These are phyloP conservation scores for Oenanthe javanica DNA, from an alignment of 140 eudicot species.

Conservation along the genomic window DNA sequence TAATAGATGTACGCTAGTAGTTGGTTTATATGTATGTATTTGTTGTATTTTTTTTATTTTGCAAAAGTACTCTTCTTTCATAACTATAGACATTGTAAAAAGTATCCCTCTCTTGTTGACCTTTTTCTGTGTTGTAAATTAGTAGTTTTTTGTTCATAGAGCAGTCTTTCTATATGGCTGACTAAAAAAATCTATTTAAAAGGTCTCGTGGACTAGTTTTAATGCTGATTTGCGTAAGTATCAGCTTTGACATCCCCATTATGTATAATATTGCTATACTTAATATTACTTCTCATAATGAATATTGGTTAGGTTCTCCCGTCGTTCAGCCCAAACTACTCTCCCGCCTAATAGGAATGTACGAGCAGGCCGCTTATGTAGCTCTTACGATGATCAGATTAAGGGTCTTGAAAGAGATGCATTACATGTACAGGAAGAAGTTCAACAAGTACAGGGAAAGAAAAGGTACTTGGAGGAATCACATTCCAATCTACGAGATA, in stretches of 20 bases:
- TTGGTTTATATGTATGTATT: not conserved
- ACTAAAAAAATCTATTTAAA: too few species aligned
- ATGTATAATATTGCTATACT: not conserved
- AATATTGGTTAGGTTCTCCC: slow-evolving; percentile 56
- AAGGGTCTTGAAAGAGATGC: slow-evolving; percentile 48
- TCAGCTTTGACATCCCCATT: not conserved
- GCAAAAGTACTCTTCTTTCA: too few species aligned
- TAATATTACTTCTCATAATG: not conserved
- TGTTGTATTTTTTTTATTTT: not conserved
- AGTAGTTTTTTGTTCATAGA: not conserved
- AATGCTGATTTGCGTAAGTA: not conserved
- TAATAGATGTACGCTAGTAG: not conserved
- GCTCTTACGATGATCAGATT: slow-evolving; percentile 75
- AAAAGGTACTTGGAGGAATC: slow-evolving; percentile 53
- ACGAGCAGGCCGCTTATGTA: slow-evolving; percentile 68
- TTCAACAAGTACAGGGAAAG: slow-evolving; percentile 35
- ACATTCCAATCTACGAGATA: slow-evolving; percentile 26
- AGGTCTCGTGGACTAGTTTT: not conserved
- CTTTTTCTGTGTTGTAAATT: not conserved
- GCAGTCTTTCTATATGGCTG: not conserved
- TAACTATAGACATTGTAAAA: too few species aligned
- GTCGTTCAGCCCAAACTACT: slow-evolving; percentile 78
- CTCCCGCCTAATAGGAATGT: slow-evolving; percentile 63
- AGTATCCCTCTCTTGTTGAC: not conserved
- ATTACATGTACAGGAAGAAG: slow-evolving; percentile 31